A percentile compares a stretch with the other conserved stretches of the same genome.
These are phyloP conservation scores for Fusarium tjaetaba DNA, from an alignment of 2,329 filamentous ascomycete species.

Conservation along the genomic window DNA sequence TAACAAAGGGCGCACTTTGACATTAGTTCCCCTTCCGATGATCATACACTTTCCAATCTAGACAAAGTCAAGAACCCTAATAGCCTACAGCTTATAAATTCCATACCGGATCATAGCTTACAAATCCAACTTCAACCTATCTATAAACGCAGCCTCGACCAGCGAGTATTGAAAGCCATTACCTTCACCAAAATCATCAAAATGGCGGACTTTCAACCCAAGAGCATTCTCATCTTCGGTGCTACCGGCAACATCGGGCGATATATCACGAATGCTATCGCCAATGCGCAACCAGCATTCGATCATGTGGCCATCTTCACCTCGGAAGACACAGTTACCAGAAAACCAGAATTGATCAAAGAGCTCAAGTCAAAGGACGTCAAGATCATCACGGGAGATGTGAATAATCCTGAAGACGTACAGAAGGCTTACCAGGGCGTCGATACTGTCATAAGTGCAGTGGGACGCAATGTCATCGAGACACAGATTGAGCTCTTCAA, in stretches of 20 bases:
- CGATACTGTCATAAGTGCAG: conserved; percentile 72
- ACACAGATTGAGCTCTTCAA: conserved; percentile 70
- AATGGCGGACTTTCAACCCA: conserved; percentile 35
- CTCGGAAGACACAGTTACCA: conserved; percentile 19
- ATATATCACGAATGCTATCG: conserved; percentile 53
- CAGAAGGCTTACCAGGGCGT: conserved; percentile 68
- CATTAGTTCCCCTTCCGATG: not conserved
- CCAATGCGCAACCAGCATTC: conserved; percentile 49
- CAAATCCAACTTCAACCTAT: not conserved
- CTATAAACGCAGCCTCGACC: not conserved
- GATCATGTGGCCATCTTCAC: conserved; percentile 50
- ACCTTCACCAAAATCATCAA: not conserved
- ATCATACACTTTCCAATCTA: not conserved
- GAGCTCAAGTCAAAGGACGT: conserved; percentile 36
- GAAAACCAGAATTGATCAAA: conserved; percentile 34
- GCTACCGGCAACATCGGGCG: conserved; percentile 55
- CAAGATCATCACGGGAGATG: conserved; percentile 43
- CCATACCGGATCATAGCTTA: not conserved
- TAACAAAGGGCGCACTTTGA: not conserved
- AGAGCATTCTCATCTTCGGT: conserved; percentile 46
- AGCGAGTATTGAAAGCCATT: not conserved
- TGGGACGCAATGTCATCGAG: conserved; percentile 71
- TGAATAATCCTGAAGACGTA: conserved; percentile 56
- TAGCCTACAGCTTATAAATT: not conserved
- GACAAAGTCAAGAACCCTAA: not conserved